These are phyloP conservation scores for Gracilaria gracilis DNA, from an alignment of 23 red algal genomes.

Conservation along the genomic window DNA sequence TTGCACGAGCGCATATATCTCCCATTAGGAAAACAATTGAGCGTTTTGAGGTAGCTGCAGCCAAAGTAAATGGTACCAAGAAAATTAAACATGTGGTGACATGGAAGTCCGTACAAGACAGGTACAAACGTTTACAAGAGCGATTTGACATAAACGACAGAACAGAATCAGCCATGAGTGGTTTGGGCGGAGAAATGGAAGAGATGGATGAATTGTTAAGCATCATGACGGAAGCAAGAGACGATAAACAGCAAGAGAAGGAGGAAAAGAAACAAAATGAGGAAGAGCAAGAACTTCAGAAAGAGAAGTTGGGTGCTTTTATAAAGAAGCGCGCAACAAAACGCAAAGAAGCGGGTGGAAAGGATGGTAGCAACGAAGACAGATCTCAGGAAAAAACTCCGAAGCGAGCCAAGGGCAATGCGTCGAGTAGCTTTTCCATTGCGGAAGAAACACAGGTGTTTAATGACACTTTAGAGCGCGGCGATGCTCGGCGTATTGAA, in stretches of 20 bases:
- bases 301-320: not conserved
- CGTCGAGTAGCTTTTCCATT: not conserved
- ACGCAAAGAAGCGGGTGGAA: not conserved
- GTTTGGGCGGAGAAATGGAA: not conserved
- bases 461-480: not conserved
- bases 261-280: not conserved
- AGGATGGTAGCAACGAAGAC: not conserved
- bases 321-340: not conserved
- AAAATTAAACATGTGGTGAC: not conserved
- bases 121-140: not conserved
- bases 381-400: not conserved
- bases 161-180: not conserved
- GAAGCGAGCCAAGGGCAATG: not conserved
- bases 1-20: not conserved
- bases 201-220: not conserved
- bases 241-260: not conserved
- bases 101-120: constrained; percentile 9
- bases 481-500: not conserved
- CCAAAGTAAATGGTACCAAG: not conserved
- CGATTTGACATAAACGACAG: not conserved
- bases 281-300: not conserved
- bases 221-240: not conserved
- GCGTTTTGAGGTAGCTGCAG: not conserved
- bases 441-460: not conserved
- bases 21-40: not conserved